Evolutionary conservation across 2,329 filamentous ascomycete genomes (phyloP).

Genomic region (Aspergillus glaucus): DNA sequence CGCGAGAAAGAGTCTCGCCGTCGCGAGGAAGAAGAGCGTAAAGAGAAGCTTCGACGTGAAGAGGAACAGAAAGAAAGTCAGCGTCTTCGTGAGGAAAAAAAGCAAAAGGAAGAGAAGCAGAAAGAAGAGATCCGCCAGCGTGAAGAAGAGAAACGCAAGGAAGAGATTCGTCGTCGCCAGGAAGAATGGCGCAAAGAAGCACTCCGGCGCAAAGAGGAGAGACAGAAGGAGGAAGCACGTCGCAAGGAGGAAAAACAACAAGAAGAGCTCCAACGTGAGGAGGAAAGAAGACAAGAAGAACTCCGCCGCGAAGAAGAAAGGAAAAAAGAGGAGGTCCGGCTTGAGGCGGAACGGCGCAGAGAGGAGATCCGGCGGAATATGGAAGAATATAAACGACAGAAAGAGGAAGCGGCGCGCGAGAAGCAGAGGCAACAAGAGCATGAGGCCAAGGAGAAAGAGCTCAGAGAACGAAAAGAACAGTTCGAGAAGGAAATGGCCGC

Average conservation of each 20-base stretch:
- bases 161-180: conserved; percentile 4
- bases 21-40: no score
- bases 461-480: conserved; percentile 35
- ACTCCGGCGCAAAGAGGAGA: conserved; percentile 3
- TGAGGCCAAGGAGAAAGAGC: conserved; percentile 35
- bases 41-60: conserved; percentile 29
- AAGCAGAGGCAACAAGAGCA: conserved; percentile 34
- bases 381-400: conserved; percentile 31
- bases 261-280: background rate
- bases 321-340: conserved; percentile 2
- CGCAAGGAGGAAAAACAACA: conserved; percentile 1
- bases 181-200: conserved; percentile 29
- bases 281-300: conserved; percentile 3
- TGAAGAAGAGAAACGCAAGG: no score
- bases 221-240: conserved; percentile 3
- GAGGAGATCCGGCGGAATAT: conserved; percentile 34
- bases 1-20: conserved; percentile 16
- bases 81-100: conserved; percentile 12
- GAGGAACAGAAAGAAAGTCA: conserved; percentile 14
- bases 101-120: conserved; percentile 17
- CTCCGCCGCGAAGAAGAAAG: background rate
- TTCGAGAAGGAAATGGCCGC: conserved; percentile 33
- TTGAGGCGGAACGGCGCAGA: conserved; percentile 19
- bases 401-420: conserved; percentile 33
- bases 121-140: no score